Base-by-base conservation (phyloP, 2,329 filamentous ascomycete genomes). In the Ophidiomyces ophidiicola region DNA sequence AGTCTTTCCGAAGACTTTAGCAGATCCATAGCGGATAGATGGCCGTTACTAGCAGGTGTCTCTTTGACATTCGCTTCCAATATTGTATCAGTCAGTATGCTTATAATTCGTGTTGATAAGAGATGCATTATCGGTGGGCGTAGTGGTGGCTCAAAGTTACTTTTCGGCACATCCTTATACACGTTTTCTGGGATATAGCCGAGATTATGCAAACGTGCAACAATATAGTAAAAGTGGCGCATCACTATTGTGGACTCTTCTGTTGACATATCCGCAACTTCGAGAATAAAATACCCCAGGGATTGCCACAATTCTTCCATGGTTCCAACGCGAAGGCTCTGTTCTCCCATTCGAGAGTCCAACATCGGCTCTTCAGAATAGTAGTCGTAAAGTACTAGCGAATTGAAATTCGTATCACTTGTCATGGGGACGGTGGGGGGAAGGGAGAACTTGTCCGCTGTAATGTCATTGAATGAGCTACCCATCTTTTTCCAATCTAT, bases 181-280 rank as follows among this genome's bases (percentile, higher is more conserved):
- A 68, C 55, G 24, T 52, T 52, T 32, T 62, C 54, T 6, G 66
- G 62, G 3, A 69, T 54, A 36, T 60, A 52, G 32, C 55, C 62
- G 7, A 62, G 50, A 48, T 65, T 63, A 41, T 69, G 66, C 32
- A 69, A 48, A 32, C 60, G 60, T 29, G 62, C 66, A 43, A 69
- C 51, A 20, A 62, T 56, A 19, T 57, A 62, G 44, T 61, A 59
- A 5, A 68, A 63, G 36, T 57, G 59, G 36, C 58, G 59, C 64
- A 69, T 68, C 28, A 60, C 57, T 8, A 53, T 26, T 31, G 58
- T 55, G 5, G 57, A 55, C 40, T 63, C 51, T 14, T 53, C 52
- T 3, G 51, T 37, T 3, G 55, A 41, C 8, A 47, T 45, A 46
- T 63, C 58, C n/a, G 62, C 55, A 36, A 64, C 60, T 29, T 55